Base-by-base conservation (phyloP, 2,329 filamentous ascomycete species). In the Arachnomyces sp. region DNA sequence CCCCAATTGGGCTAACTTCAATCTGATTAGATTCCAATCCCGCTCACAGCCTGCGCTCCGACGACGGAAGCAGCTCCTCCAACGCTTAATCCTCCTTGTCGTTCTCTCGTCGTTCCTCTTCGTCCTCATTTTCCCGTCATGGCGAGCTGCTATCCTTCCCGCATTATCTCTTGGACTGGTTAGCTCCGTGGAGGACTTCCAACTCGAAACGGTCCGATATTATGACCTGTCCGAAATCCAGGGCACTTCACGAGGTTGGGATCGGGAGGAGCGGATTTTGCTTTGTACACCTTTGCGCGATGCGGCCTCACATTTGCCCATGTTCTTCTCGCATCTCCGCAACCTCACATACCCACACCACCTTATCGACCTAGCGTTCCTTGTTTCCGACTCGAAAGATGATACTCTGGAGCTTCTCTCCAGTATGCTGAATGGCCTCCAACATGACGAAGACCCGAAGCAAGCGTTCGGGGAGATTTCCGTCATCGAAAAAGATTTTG, bases 271-370 rank as follows among this genome's bases (percentile, higher is more conserved):
- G 67, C 80, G 92, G 49, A 94, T 98, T 50, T 73, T 98, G 25
- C 76, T 98, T 43, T 96, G 92, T 63, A 92, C 94, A 12, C 92
- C 92, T 33, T 76, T 98, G 40, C 79, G 92, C 63, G 93, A 98
- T 63, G 92, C 92, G 34, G 81, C 93, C 56, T 75, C 85, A 17
- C 92, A 98, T 72, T 68, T 98, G 36, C 78, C 82, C 46, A 96
- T 98, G 90, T 96, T 98, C 75, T 98, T 98, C 67, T 83, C 84
- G n/a, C 93, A 98, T 60, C 73, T 98, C 43, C 81, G 81, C 51
- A 98, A 98, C 66, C 82, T 98, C 50, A 98, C 92, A 13, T 98
- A 98, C 58, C 92, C 92, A 0, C 92, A 98, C 61, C 84, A 94
- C 59, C 74, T 98, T 37, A 93, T 98, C 58, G 92, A 98, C 60